A percentile compares a stretch with the other conserved stretches of the same genome.
Evolutionary conservation across 164 flowering plant species (phyloP).

Genomic region (Brasenia schreberi): DNA sequence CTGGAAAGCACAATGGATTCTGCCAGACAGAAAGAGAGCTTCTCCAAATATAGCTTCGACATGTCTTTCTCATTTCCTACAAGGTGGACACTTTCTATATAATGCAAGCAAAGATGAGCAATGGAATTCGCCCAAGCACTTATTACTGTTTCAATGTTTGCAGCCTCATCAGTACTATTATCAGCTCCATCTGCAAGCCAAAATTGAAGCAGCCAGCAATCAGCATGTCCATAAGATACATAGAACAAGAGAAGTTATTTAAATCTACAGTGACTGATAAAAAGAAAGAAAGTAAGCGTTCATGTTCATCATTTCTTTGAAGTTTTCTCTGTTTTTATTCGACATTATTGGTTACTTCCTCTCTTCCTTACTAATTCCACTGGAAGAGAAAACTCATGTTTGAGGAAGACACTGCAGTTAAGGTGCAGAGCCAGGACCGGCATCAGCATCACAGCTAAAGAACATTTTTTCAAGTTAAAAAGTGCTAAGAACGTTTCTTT

Average conservation of each 20-base stretch:
- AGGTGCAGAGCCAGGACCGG: no score
- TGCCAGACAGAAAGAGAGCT: slow-evolving; percentile 60
- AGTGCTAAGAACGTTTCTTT: no score
- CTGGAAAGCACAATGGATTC: slow-evolving; percentile 39
- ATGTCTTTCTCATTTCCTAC: slow-evolving; percentile 25
- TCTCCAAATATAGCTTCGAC: slow-evolving; percentile 33
- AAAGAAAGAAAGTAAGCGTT: background rate
- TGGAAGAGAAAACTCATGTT: no score
- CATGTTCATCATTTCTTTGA: background rate
- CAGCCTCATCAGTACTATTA: slow-evolving; percentile 22
- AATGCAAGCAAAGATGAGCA: slow-evolving; percentile 28
- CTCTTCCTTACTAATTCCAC: background rate
- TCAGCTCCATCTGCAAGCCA: slow-evolving; percentile 33
- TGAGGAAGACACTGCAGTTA: no score
- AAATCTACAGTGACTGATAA: background rate
- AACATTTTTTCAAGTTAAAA: no score
- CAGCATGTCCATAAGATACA: background rate
- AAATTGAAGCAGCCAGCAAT: background rate
- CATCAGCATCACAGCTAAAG: no score
- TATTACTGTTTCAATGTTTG: slow-evolving; percentile 20
- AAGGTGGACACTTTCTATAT: slow-evolving; percentile 38
- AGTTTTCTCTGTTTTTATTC: background rate
- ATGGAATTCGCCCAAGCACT: slow-evolving; percentile 38
- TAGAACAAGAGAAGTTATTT: background rate
- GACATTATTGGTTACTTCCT: background rate